Evolutionary conservation across 2,329 filamentous ascomycete genomes (phyloP), one percentile per base, ranked within the genome.

Genomic region (Penicillium decumbens): DNA sequence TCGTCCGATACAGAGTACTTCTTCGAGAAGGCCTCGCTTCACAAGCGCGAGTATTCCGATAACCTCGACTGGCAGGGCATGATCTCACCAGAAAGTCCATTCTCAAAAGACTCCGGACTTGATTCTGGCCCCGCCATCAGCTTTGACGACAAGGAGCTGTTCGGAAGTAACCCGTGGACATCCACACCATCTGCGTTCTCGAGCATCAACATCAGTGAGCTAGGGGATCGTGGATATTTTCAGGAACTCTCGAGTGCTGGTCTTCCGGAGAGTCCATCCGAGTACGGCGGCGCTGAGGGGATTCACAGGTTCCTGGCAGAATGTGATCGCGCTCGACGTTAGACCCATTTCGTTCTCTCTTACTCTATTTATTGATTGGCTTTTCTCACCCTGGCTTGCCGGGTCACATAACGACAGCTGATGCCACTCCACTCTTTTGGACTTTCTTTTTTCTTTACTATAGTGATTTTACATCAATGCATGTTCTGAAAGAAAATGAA

Each of bases 291-390:
- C 4, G 68, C 83, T 12, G 80, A 86, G 61, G 83, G 83, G 3
- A 85, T 87, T 29, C 82, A 84, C 60, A 75, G 76, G 43, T 87
- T 87, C 61, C 73, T 87, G 50, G 79, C 83, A 58, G 78, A 84
- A 55, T 84, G 83, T 58, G 82, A 85, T 65, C 68, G 71, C 37
- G 75, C 75, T 29, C 67, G 58, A 58, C 66, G 51, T 55, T 53
- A 41, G 54, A 38, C 13, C 18, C 12, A 46, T 32, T 28, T 38
- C 8, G 7, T 18, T 54, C 25, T 37, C 49, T 51, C 39, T 47
- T 27, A 24, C 37, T 23, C 23, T 40, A 37, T 46, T 20, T 40
- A 37, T 46, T 20, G 9, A 47, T 47, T 18, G 39, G 35, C 46
- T 49, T 25, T 49, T 51, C 46, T 52, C 15, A 39, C 49, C 47